Percentiles rank a stretch among this genome's conserved stretches.
Conservation (phyloP, 306 rosid genomes). For the Carpinus viminea region DNA sequence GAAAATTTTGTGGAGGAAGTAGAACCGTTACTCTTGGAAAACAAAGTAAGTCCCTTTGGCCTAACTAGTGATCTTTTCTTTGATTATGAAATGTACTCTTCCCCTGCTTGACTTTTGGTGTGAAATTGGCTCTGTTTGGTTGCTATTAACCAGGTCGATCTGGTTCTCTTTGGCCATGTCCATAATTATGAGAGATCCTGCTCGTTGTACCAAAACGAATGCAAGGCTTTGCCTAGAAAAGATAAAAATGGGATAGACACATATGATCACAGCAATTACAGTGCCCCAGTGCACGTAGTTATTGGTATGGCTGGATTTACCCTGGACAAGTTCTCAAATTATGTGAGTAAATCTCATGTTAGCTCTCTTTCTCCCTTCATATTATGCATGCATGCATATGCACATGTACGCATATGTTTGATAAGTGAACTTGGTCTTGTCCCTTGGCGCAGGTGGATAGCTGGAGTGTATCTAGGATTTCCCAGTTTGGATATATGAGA, state of each 20-base stretch:
- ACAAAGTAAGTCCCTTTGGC: constrained; percentile 48
- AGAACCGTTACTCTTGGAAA: constrained; percentile 62
- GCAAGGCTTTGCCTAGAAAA: constrained; percentile 64
- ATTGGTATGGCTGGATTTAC: constrained; percentile 92
- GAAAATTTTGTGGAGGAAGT: constrained; percentile 37
- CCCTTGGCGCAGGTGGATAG: constrained; percentile 19
- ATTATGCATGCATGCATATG: not conserved
- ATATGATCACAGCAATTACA: constrained; percentile 64
- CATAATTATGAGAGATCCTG: constrained; percentile 92
- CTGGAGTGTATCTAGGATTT: constrained; percentile 68
- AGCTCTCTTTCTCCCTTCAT: not conserved
- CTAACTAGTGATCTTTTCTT: not conserved
- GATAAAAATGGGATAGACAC: constrained; percentile 59
- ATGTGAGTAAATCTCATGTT: constrained; percentile 37
- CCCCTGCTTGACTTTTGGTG: not conserved
- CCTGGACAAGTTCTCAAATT: constrained; percentile 53
- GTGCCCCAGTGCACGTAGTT: constrained; percentile 78
- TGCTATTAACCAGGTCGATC: constrained; percentile 60
- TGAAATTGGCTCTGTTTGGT: not conserved
- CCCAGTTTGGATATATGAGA: constrained; percentile 68
- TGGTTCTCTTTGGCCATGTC: constrained; percentile 79
- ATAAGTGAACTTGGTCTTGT: not conserved
- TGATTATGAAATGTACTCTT: too few relatives aligned
- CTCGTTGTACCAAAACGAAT: constrained; percentile 40
- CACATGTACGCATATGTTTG: not conserved